A percentile compares a stretch with the other conserved stretches of the same genome.
phyloP scores from a whole-genome alignment of 208 protist genomes.

The Trypanosoma boissoni region DNA sequence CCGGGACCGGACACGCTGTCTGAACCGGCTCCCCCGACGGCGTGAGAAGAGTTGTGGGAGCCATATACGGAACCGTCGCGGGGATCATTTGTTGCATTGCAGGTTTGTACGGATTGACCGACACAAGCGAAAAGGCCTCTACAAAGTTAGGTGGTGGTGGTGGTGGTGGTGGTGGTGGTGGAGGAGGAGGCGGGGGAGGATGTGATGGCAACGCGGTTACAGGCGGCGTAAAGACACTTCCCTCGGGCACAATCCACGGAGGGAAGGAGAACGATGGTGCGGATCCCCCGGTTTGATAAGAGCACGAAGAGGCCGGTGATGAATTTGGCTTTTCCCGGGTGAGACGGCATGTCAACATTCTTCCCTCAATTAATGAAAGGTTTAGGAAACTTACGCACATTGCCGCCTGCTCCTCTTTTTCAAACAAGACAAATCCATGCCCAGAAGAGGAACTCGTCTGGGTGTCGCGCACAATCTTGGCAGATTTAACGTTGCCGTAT shows the following conservation, averaged over 20 bases:
- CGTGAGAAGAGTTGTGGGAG: background rate
- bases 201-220: too few species aligned
- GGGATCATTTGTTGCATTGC: too few species aligned
- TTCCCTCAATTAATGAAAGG: constrained; percentile 8
- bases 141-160: background rate
- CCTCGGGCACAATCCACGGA: background rate
- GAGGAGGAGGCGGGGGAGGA: too few species aligned
- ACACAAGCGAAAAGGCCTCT: background rate
- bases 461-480: constrained; percentile 25
- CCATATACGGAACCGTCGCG: too few species aligned
- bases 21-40: background rate
- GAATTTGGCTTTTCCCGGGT: constrained; percentile 12
- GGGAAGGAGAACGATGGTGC: background rate
- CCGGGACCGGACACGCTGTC: background rate
- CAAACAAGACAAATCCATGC: constrained; percentile 31
- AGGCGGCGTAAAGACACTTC: too few species aligned
- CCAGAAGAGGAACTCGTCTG: constrained; percentile 22
- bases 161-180: too few species aligned
- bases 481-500: constrained; percentile 23
- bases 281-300: background rate
- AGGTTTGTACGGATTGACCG: background rate
- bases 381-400: constrained; percentile 14
- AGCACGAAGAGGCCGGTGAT: background rate
- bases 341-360: constrained; percentile 20
- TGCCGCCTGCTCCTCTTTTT: constrained; percentile 21